Base-by-base conservation (phyloP, 2,329 filamentous ascomycete genomes). In the Trichoderma endophyticum region DNA sequence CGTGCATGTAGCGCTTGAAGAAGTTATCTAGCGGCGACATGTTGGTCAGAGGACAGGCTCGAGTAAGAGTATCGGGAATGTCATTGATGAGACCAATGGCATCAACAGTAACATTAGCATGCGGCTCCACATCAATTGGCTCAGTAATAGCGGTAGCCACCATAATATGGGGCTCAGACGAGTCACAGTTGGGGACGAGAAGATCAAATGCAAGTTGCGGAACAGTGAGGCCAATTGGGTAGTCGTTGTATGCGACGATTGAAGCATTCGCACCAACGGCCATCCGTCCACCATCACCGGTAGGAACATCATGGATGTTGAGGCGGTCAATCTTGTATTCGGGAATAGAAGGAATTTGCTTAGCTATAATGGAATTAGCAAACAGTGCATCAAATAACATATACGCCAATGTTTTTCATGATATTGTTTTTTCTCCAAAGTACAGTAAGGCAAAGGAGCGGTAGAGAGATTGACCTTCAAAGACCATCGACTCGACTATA, bases 21-120 rank as follows among this genome's bases (percentile, higher is more conserved):
- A 99, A 87, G 28, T 90, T 84, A 78, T 99, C 96, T 28, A 99
- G 85, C 1, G 96, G 96, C 2, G 95, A 98, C 8, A 90, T 90
- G 32, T 90, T 85, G 2, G 91, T 92, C 71, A 91, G 86, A 0
- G 95, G 95, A 77, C 96, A 99, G 7, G 86, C 84, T 18, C 87
- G 86, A 1, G 89, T 93, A 70, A 99, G 84, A 6, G 89, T 86
- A 51, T 93, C 88, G 18, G 96, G 93, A 7, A 99, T 85, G 71
- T 92, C 87, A 65, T 87, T 87, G 54, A 98, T 88, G 32, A 93
- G 82, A 3, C 93, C 95, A 59, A 89, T 88, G 9, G 93, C 92
- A 71, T 92, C 87, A 62, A 93, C 87, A 51, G 86, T 84, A 21
- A 97, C 88, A 60, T 92, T 86, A 4, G 89, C 83, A 43, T 89